A percentile compares a stretch with the other conserved stretches of the same genome.
Conservation (phyloP, 2,329 filamentous ascomycete species). For the Stachybotrys echinatus region DNA sequence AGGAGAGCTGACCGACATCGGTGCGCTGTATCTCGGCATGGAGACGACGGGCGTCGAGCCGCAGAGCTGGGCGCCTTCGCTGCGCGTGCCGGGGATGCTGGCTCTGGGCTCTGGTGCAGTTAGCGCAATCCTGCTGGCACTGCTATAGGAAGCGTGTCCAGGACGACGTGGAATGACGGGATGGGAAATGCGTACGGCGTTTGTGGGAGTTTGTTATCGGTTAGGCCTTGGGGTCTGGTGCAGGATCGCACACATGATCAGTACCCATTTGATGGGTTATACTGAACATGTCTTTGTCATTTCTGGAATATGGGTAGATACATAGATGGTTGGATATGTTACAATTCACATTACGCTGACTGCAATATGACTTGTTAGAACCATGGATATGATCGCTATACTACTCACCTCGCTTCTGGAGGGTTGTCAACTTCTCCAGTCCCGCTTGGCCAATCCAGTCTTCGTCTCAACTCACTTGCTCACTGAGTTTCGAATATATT, state of each 20-base stretch:
- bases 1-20: constrained; percentile 69
- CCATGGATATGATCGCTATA: no score
- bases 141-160: not conserved
- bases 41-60: constrained; percentile 39
- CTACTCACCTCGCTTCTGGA: no score
- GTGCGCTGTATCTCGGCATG: constrained; percentile 68
- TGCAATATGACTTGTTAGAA: no score
- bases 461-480: no score
- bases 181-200: not conserved
- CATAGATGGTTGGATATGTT: not conserved
- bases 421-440: no score
- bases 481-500: no score
- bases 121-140: not conserved
- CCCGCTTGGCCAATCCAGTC: no score
- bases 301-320: not conserved
- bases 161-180: not conserved
- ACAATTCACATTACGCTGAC: no score
- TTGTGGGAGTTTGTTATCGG: not conserved
- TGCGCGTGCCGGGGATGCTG: not conserved
- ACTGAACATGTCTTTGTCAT: not conserved
- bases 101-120: not conserved
- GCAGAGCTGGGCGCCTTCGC: constrained; percentile 9
- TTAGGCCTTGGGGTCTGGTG: not conserved
- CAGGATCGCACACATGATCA: not conserved
- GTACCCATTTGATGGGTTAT: not conserved